A percentile compares a stretch with the other conserved stretches of the same genome.
Evolutionary conservation across 208 protist genomes (phyloP).

Genomic region (Leishmania guyanensis): DNA sequence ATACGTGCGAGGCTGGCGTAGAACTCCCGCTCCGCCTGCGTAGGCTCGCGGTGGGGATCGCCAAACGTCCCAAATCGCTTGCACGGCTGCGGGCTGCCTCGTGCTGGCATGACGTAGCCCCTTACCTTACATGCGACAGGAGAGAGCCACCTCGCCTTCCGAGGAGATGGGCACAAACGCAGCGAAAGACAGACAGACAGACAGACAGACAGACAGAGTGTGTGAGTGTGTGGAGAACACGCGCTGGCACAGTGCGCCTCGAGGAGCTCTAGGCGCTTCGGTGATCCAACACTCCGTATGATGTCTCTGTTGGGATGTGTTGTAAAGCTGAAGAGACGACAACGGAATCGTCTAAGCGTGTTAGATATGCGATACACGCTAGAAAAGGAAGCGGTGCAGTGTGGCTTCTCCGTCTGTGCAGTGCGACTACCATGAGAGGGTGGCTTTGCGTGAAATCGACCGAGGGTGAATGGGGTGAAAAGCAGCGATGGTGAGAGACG

Average conservation of each 20-base stretch:
- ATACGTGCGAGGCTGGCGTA: background rate
- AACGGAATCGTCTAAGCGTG: background rate
- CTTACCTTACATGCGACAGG: background rate
- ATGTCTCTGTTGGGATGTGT: background rate
- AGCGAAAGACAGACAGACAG: background rate
- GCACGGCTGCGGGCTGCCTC: background rate
- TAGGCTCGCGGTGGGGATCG: conserved; percentile 2
- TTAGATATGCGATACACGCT: background rate
- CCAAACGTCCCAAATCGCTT: conserved; percentile 8
- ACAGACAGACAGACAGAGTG: background rate
- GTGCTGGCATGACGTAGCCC: background rate
- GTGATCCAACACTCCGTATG: background rate
- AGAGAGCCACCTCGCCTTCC: too few species aligned
- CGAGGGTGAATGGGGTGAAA: too few species aligned
- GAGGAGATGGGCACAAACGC: background rate
- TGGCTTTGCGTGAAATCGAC: background rate
- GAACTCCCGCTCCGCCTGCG: conserved; percentile 6
- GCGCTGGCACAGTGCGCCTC: background rate
- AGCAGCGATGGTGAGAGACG: background rate
- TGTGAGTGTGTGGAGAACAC: background rate
- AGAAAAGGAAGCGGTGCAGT: background rate
- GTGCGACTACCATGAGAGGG: background rate
- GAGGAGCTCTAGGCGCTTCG: background rate
- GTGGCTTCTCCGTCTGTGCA: background rate
- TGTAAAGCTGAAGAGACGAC: background rate